These are phyloP conservation scores for Tolypocladium guangdongense DNA, from an alignment of 2,329 filamentous ascomycete species.

Conservation along the genomic window DNA sequence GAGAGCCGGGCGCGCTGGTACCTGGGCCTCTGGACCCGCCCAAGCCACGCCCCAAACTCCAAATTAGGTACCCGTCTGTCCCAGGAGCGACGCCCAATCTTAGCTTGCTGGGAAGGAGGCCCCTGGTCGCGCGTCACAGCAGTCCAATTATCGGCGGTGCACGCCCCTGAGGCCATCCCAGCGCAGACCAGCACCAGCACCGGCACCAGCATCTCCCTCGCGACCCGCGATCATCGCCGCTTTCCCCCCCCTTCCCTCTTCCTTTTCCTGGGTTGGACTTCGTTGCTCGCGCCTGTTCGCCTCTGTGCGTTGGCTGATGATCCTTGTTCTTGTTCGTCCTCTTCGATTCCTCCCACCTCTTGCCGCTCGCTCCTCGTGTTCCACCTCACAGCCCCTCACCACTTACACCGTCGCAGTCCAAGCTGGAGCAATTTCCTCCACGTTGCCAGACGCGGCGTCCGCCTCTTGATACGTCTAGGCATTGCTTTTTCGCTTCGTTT, in stretches of 20 bases:
- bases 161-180: not conserved
- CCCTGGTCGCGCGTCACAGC: conserved; percentile 1
- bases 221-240: not conserved
- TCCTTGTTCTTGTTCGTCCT: not conserved
- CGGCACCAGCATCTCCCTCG: not conserved
- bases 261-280: not conserved
- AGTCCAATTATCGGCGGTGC: not conserved
- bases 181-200: not conserved
- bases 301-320: not conserved
- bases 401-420: conserved; percentile 1
- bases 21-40: not conserved
- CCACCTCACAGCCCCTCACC: not conserved
- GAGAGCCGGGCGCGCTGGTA: not conserved
- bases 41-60: not conserved
- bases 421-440: not conserved
- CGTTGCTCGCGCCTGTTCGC: not conserved
- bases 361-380: not conserved
- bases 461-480: not conserved
- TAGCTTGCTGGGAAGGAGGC: not conserved
- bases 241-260: not conserved
- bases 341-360: not conserved
- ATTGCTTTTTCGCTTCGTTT: not conserved
- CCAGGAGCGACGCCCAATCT: conserved; percentile 4
- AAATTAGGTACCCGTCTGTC: conserved; percentile 3
- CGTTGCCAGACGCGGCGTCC: not conserved